Conservation (phyloP, 2,329 filamentous ascomycete genomes). For the Sarocladium strictum region DNA sequence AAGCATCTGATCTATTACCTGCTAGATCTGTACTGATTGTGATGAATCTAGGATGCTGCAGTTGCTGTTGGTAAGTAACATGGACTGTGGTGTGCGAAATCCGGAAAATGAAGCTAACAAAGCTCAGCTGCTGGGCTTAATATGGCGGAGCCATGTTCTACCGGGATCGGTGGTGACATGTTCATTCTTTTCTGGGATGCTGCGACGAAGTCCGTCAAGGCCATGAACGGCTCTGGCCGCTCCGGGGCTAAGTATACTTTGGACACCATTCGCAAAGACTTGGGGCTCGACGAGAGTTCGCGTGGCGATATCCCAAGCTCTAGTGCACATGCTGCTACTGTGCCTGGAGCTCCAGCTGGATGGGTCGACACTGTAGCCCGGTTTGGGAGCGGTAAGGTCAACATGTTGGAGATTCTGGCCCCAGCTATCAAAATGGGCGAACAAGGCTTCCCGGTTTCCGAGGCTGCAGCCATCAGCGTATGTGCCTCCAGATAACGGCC, state of each 20-base stretch:
- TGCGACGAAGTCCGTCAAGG: constrained; percentile 71
- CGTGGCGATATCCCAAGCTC: constrained; percentile 60
- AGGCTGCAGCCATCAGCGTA: constrained; percentile 65
- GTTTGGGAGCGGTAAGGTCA: constrained; percentile 83
- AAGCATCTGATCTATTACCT: background rate
- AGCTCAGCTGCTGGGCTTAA: constrained; percentile 76
- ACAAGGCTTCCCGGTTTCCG: constrained; percentile 82
- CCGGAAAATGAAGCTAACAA: background rate
- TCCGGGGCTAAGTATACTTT: constrained; percentile 64
- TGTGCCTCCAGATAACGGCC: constrained; percentile 25
- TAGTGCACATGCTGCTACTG: constrained; percentile 76
- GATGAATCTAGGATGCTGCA: constrained; percentile 69
- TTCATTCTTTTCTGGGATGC: constrained; percentile 93
- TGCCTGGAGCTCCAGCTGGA: constrained; percentile 85
- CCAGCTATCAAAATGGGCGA: constrained; percentile 85
- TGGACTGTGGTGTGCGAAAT: background rate
- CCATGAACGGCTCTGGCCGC: constrained; percentile 90
- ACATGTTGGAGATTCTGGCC: constrained; percentile 67
- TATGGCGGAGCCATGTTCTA: constrained; percentile 86
- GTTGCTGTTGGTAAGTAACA: constrained; percentile 70
- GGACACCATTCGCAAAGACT: constrained; percentile 61
- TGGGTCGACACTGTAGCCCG: constrained; percentile 86
- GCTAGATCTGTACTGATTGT: background rate
- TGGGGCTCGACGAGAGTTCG: constrained; percentile 57
- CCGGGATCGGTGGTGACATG: constrained; percentile 95